Evolutionary conservation across 495 filamentous ascomycete species (phyloP).

Genomic region (Penicillium bialowiezense): DNA sequence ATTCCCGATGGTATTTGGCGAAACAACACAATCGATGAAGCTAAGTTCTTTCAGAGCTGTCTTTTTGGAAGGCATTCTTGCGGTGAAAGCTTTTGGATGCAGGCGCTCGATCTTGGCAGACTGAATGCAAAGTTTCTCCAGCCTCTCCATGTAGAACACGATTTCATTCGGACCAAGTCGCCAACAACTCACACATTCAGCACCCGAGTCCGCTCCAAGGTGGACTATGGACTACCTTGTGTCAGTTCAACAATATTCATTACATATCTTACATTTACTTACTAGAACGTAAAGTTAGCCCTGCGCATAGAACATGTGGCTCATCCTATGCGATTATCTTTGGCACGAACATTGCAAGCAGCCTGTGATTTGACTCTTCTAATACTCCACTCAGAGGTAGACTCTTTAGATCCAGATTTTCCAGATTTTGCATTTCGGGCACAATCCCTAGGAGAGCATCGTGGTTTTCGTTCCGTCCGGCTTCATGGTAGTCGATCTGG

Average conservation of each 20-base stretch:
- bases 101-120: background rate
- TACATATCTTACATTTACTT: background rate
- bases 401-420: background rate
- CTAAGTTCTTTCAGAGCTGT: background rate
- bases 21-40: background rate
- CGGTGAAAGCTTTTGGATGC: background rate
- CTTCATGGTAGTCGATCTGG: background rate
- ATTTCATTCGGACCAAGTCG: background rate
- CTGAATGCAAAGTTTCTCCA: background rate
- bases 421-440: background rate
- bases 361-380: background rate
- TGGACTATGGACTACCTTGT: background rate
- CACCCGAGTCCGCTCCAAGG: background rate
- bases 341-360: background rate
- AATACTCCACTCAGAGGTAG: background rate
- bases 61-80: background rate
- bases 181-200: background rate
- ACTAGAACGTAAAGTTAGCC: background rate
- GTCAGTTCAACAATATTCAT: background rate
- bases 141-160: background rate
- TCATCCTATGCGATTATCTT: background rate
- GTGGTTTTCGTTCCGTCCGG: background rate
- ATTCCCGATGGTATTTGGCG: background rate
- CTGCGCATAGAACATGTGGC: background rate
- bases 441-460: background rate